Evolutionary conservation across 805 yeast genomes (phyloP).

Genomic region (Cyberlindnera xishuangbannaensis): DNA sequence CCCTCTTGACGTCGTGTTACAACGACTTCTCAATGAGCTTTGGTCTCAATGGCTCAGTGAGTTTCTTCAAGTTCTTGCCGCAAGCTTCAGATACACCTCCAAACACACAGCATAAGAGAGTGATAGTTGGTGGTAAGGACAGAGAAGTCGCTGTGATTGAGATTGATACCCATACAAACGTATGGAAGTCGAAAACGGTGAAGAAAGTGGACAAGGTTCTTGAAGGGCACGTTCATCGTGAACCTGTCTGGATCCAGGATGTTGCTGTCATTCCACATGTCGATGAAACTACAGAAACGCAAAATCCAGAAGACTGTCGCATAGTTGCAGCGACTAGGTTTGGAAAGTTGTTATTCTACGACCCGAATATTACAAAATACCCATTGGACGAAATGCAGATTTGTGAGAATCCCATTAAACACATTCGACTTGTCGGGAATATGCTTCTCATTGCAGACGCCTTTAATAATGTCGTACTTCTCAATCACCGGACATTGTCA

Average conservation of each 20-base stretch:
- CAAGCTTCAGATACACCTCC: not conserved
- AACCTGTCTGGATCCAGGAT: conserved; percentile 23
- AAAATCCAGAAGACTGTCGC: conserved; percentile 5
- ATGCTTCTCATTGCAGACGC: conserved; percentile 17
- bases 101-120: conserved; percentile 3
- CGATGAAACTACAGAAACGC: not conserved
- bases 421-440: conserved; percentile 6
- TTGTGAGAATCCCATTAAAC: conserved; percentile 20
- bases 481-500: conserved; percentile 8
- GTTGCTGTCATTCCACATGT: conserved; percentile 10
- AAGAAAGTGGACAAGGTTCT: conserved; percentile 5
- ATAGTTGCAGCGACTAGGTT: conserved; percentile 22
- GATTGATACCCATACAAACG: conserved; percentile 13
- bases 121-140: conserved; percentile 23
- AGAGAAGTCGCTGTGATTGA: conserved; percentile 18
- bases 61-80: conserved; percentile 18
- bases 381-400: conserved; percentile 21
- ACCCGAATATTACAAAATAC: conserved; percentile 14
- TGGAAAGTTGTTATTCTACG: conserved; percentile 19
- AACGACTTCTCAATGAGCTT: conserved; percentile 23
- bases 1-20: conserved; percentile 12
- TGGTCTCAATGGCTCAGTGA: conserved; percentile 20
- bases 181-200: conserved; percentile 20
- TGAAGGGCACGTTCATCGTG: conserved; percentile 8
- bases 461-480: conserved; percentile 16